Evolutionary conservation across 139 green algal species (phyloP), one percentile per base, ranked within the genome.

Genomic region (Volvox reticuliferus): DNA sequence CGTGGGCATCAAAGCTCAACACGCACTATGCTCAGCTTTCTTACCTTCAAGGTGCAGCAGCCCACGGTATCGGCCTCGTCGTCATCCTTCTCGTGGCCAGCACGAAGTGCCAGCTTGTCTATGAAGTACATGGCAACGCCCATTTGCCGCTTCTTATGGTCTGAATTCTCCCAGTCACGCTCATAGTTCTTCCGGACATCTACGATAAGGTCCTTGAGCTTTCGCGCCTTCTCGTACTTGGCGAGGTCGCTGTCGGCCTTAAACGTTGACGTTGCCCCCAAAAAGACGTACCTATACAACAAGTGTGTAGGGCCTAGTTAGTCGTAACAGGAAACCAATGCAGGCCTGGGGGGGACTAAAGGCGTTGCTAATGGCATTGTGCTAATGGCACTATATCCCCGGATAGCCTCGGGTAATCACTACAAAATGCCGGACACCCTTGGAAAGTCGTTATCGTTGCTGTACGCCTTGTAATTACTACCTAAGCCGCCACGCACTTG

Each of bases 51-150:
- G 13, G 96, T 99, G 83, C 94, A 96, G 94, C 98, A 99, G 94
- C 98, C 98, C 14, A 99, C 98, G 1, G 98, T 99, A 93, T 99
- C 98, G n/a, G 98, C 98, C 93, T 99, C 98, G 84, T 99, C 98
- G 62, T 99, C 98, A 82, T 99, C 97, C 94, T 99, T 99, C 80
- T 99, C 98, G 84, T 99, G 98, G 14, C 98, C 98, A n/a, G 98
- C 98, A 93, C 98, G 97, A 88, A 99, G 96, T 65, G 98, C 98
- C 80, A 99, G 95, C 93, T 97, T 97, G 95, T 99, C 98, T 69
- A 99, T 98, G 92, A 99, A 98, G 95, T 99, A 99, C 62, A 99
- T 95, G 0, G 98, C 97, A 0, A 97, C 96, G 0, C 93, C 98
- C 94, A 99, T 99, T 96, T 99, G 98, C 19, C 94, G 94, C 89